Base-by-base conservation (phyloP, 768 basidiomycete genomes). In the Amanita exitialis region DNA sequence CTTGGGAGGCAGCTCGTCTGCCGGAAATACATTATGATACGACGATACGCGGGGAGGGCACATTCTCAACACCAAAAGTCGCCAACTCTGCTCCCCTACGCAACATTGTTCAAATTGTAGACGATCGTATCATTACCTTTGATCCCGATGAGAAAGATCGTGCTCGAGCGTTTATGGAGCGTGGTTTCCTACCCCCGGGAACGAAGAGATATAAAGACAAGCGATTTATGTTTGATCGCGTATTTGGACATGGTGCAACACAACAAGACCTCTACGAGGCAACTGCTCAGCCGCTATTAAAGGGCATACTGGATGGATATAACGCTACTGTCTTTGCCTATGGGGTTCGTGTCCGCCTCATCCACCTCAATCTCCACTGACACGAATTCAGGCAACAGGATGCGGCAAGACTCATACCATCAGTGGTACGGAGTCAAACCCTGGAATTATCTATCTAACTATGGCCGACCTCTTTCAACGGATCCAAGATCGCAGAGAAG, bases 321-420 rank as follows among this genome's bases (percentile, higher is more conserved):
- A 97, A 99, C 59, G 87, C 93, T 39, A 99, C 96, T 9, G 88
- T 97, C 7, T 98, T 99, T 71, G 96, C 96, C 3, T 99, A 99
- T 65, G 96, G 96, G 34, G 96, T 98, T 66, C 65, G 89, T 72
- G 55, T 54, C 18, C 46, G 30, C 46, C 47, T 52, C 44, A 7
- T 34, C 35, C 16, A 49, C 18, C 25, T 53, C 23, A 44, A 47
- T 44, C 46, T 21, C 47, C 49, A 57, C 25, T 51, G 28, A 49
- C 15, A n/a, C 15, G 18, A 12, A 43, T 56, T 16, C 61, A 98
- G 96, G 96, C 96, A 20, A 98, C 96, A n/a, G 96, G 96, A n/a
- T 98, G 96, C 64, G 96, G 96, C 56, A 99, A 99, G 69, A 99
- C 96, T 4, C 94, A 98, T 67, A 99, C 96, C 16, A 97, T 99